Conservation (phyloP, 2,329 filamentous ascomycete genomes). For the Dactylonectria estremocensis region DNA sequence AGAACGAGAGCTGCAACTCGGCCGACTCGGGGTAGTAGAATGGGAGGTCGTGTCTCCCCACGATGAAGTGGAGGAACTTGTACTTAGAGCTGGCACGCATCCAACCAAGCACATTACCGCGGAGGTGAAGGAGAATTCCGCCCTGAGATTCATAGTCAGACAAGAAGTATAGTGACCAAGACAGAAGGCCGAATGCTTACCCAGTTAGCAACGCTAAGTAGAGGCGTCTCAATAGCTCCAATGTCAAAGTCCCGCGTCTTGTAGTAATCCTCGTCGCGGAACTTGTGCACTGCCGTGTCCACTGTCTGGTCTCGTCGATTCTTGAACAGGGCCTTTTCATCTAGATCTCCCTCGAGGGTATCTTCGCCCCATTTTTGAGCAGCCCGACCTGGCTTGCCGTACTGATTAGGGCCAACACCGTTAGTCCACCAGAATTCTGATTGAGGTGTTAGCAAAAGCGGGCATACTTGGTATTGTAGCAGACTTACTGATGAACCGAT, state of each 20-base stretch:
- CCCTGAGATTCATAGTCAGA: slow-evolving; percentile 53
- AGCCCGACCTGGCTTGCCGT: slow-evolving; percentile 59
- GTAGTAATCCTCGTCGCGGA: slow-evolving; percentile 75
- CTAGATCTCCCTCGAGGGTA: slow-evolving; percentile 72
- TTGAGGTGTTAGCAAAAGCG: background rate
- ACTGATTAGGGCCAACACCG: slow-evolving; percentile 68
- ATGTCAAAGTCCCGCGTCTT: slow-evolving; percentile 75
- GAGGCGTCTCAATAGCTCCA: slow-evolving; percentile 75
- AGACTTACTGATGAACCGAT: slow-evolving; percentile 65
- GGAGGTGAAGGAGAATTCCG: slow-evolving; percentile 77
- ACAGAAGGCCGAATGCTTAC: background rate
- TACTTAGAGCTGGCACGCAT: slow-evolving; percentile 73
- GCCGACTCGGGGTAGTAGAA: slow-evolving; percentile 81
- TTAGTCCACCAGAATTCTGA: slow-evolving; percentile 44
- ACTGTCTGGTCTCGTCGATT: slow-evolving; percentile 65
- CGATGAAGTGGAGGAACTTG: slow-evolving; percentile 80
- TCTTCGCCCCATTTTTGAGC: slow-evolving; percentile 46
- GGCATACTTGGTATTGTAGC: background rate
- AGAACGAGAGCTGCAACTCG: slow-evolving; percentile 76
- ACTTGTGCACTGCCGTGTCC: slow-evolving; percentile 66
- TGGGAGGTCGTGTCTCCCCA: slow-evolving; percentile 78
- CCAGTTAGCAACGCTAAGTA: slow-evolving; percentile 80
- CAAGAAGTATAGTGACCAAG: background rate
- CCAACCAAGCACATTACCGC: slow-evolving; percentile 79
- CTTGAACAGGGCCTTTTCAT: slow-evolving; percentile 63